Conservation (phyloP, 306 rosid species). For the Medicago lupulina region DNA sequence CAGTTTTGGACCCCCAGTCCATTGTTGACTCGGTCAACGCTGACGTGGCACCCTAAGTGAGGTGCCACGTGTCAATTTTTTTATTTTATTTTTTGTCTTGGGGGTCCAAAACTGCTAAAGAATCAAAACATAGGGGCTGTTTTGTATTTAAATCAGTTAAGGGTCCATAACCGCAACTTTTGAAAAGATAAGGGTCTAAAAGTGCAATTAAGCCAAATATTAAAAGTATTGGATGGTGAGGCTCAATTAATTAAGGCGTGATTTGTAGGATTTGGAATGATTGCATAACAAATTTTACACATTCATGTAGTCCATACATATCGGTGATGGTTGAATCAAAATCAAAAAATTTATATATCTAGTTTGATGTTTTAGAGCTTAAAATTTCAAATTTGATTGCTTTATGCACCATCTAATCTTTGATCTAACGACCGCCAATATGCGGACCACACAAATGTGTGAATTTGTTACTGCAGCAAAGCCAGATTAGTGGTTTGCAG, state of each 20-base stretch:
- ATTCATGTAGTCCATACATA: not conserved
- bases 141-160: no score
- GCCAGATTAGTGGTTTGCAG: not conserved
- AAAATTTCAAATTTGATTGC: not conserved
- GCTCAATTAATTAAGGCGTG: not conserved
- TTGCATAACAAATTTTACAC: not conserved
- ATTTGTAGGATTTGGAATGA: not conserved
- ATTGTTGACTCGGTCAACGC: no score
- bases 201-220: no score
- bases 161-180: no score
- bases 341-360: not conserved
- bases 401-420: not conserved
- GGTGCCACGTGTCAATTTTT: no score
- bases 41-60: no score
- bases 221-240: slow-evolving; percentile 29
- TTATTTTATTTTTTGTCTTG: no score
- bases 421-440: not conserved
- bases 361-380: not conserved
- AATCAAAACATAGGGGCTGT: no score
- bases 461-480: not conserved
- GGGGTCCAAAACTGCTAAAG: no score
- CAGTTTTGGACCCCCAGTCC: no score
- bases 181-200: no score
- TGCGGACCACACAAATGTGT: not conserved
- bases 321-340: not conserved